Percentiles rank a stretch among this genome's conserved stretches.
These are phyloP conservation scores for Hypericum perforatum DNA, from an alignment of 345 rosid genomes.

Conservation along the genomic window DNA sequence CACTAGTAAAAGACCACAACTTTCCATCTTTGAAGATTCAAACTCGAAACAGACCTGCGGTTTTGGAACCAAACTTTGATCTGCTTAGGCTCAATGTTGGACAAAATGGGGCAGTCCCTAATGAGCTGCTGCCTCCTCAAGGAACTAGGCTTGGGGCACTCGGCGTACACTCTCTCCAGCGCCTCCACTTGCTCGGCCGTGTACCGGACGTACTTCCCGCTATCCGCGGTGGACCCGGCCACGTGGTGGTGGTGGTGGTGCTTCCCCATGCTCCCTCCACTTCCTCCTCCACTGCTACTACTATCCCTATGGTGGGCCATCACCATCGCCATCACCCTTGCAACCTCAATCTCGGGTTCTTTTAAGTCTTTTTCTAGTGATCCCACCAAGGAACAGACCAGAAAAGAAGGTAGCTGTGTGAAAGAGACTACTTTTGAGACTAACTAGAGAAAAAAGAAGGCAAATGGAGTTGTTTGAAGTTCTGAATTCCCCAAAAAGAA, in stretches of 20 bases:
- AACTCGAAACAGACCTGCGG: constrained; percentile 49
- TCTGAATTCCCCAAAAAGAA: too few relatives aligned
- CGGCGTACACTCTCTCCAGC: constrained; percentile 85
- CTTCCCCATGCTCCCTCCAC: constrained; percentile 75
- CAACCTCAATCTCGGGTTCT: not conserved
- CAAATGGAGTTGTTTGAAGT: too few relatives aligned
- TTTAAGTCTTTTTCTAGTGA: too few relatives aligned
- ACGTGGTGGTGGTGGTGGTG: constrained; percentile 17
- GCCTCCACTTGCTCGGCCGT: constrained; percentile 99
- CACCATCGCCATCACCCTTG: constrained; percentile 53
- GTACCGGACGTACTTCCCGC: constrained; percentile 91
- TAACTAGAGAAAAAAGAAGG: not conserved
- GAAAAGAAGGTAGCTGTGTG: not conserved
- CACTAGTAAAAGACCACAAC: too few relatives aligned
- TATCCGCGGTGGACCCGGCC: constrained; percentile 26
- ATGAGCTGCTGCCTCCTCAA: constrained; percentile 92
- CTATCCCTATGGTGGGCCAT: constrained; percentile 57
- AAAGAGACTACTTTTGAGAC: too few relatives aligned
- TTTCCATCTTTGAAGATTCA: too few relatives aligned
- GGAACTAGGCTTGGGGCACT: constrained; percentile 98
- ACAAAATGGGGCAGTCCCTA: constrained; percentile 88
- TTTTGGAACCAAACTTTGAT: constrained; percentile 99
- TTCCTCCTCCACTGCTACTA: constrained; percentile 58
- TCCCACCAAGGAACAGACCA: constrained; percentile 7
- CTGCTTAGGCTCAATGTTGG: constrained; percentile 96